A percentile compares a stretch with the other conserved stretches of the same genome.
Evolutionary conservation across 306 rosid species (phyloP).

Genomic region (Prunus armeniaca): DNA sequence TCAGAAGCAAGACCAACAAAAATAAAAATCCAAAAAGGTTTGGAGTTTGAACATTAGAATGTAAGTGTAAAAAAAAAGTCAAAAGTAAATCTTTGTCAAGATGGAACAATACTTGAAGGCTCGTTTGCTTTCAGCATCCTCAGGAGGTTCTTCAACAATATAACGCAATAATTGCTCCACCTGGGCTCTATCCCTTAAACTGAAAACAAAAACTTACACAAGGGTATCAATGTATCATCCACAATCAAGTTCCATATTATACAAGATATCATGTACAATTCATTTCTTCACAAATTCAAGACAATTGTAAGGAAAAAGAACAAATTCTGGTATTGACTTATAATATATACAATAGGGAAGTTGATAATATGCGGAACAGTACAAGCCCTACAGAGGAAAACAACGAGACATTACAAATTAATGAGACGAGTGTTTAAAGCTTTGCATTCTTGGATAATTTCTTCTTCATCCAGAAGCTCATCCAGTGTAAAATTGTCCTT

Average conservation of each 20-base stretch:
- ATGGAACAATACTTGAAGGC: slow-evolving; percentile 69
- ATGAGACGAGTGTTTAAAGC: slow-evolving; percentile 94
- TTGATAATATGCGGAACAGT: background rate
- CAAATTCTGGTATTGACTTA: background rate
- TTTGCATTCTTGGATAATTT: slow-evolving; percentile 99
- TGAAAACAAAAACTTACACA: slow-evolving; percentile 32
- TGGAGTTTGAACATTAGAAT: background rate
- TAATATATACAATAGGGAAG: background rate
- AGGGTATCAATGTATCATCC: slow-evolving; percentile 5
- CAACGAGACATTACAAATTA: slow-evolving; percentile 61
- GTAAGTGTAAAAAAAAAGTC: background rate
- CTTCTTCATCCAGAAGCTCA: slow-evolving; percentile 98
- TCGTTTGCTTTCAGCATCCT: slow-evolving; percentile 89
- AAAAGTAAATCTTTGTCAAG: slow-evolving; percentile 15
- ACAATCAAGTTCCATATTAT: slow-evolving; percentile 18
- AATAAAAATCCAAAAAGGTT: background rate
- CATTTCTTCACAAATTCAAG: background rate
- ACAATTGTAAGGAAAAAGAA: background rate
- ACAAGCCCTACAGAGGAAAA: slow-evolving; percentile 4
- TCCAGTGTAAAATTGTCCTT: slow-evolving; percentile 91
- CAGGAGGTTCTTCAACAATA: slow-evolving; percentile 85
- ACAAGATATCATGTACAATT: background rate
- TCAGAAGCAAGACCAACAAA: slow-evolving; percentile 22
- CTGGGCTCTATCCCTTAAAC: slow-evolving; percentile 90
- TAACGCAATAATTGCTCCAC: slow-evolving; percentile 83